Evolutionary conservation across 495 filamentous ascomycete genomes (phyloP).

Genomic region (Jackrogersella multiformis): DNA sequence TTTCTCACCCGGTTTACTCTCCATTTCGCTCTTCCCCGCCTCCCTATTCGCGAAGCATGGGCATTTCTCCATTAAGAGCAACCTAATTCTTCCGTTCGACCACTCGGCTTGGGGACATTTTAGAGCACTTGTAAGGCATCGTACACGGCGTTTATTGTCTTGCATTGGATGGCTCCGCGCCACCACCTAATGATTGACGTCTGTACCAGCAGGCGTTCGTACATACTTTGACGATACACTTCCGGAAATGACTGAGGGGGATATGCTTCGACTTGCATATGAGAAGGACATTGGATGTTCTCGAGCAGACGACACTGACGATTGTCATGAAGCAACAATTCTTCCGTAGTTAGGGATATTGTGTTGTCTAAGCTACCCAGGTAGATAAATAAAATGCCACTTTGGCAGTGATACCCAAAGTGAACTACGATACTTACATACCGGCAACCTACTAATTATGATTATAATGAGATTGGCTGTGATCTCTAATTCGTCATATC

Average conservation of each 20-base stretch:
- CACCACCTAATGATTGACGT: conserved; percentile 23
- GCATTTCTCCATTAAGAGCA: background rate
- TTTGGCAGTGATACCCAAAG: conserved; percentile 35
- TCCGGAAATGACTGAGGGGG: conserved; percentile 16
- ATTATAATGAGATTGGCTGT: background rate
- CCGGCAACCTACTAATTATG: background rate
- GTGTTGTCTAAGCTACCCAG: background rate
- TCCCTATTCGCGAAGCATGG: conserved; percentile 5
- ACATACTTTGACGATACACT: conserved; percentile 29
- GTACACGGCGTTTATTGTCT: conserved; percentile 35
- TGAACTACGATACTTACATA: background rate
- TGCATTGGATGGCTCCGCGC: conserved; percentile 25
- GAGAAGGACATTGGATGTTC: conserved; percentile 17
- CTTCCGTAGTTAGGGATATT: conserved; percentile 17
- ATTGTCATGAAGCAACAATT: conserved; percentile 42
- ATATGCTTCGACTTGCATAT: conserved; percentile 26
- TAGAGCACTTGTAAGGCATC: conserved; percentile 27
- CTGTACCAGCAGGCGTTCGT: conserved; percentile 12
- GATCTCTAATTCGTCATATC: background rate
- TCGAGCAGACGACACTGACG: conserved; percentile 28
- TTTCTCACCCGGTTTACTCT: conserved; percentile 8
- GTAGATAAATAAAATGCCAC: conserved; percentile 23
- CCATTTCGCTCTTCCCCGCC: background rate
- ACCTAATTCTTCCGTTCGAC: conserved; percentile 23
- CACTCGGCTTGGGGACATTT: background rate